phyloP scores from a whole-genome alignment of 2,329 filamentous ascomycete species.

The Cordyceps fumosorosea region DNA sequence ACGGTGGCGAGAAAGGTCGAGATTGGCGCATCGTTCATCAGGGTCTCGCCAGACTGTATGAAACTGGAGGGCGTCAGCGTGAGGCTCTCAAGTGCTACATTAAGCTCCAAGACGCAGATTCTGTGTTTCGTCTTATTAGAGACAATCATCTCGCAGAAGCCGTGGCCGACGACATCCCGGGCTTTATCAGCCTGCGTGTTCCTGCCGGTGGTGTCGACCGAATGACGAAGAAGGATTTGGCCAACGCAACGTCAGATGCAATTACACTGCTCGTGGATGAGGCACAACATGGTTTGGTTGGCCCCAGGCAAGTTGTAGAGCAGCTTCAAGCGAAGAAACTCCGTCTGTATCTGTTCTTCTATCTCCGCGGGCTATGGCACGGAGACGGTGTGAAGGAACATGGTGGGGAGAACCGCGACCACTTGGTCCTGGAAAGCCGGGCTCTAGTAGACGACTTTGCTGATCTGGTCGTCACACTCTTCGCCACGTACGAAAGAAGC shows the following conservation, averaged over 20 bases:
- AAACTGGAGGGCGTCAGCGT: conserved; percentile 71
- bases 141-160: conserved; percentile 88
- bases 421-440: conserved; percentile 51
- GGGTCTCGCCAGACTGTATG: conserved; percentile 74
- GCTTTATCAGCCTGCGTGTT: conserved; percentile 82
- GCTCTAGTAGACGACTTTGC: conserved; percentile 79
- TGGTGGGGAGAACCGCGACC: conserved; percentile 47
- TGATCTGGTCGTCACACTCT: conserved; percentile 78
- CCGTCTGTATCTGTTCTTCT: conserved; percentile 81
- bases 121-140: conserved; percentile 76
- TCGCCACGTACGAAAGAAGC: conserved; percentile 73
- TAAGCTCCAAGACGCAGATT: conserved; percentile 82
- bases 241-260: conserved; percentile 73
- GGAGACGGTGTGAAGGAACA: conserved; percentile 59
- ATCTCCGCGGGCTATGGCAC: conserved; percentile 79
- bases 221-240: conserved; percentile 64
- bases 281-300: conserved; percentile 80
- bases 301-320: conserved; percentile 66
- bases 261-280: conserved; percentile 84
- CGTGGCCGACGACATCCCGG: conserved; percentile 81
- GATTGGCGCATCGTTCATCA: conserved; percentile 92
- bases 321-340: conserved; percentile 66
- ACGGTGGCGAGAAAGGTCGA: conserved; percentile 63
- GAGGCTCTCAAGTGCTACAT: conserved; percentile 89
- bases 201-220: conserved; percentile 60